Conservation (phyloP, 2,329 filamentous ascomycete genomes). For the Colletotrichum cuscutae region DNA sequence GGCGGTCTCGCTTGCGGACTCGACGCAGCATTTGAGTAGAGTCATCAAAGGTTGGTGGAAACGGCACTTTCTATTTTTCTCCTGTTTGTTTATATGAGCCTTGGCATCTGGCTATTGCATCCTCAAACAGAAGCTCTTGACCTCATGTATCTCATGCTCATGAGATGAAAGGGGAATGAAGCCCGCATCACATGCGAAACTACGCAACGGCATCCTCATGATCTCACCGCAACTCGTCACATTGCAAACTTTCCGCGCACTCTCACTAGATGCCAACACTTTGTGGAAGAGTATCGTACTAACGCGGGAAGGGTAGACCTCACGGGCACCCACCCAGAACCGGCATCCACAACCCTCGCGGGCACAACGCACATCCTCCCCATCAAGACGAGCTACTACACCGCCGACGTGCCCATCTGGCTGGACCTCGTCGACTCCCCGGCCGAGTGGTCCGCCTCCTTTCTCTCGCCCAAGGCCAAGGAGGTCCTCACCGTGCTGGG, state of each 20-base stretch:
- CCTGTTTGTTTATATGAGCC: neutral
- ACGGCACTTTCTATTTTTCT: neutral
- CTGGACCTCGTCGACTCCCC: constrained; percentile 68
- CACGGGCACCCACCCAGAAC: constrained; percentile 57
- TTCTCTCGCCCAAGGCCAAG: constrained; percentile 68
- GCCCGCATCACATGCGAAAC: neutral
- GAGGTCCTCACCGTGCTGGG: constrained; percentile 72
- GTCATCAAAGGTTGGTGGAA: constrained; percentile 62
- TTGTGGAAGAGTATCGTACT: constrained; percentile 22
- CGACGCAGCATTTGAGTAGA: constrained; percentile 56
- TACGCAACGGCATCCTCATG: neutral
- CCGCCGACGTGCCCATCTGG: constrained; percentile 71
- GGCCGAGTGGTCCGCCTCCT: constrained; percentile 66
- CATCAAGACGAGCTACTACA: constrained; percentile 71
- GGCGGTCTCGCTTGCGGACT: constrained; percentile 62
- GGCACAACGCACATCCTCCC: constrained; percentile 67
- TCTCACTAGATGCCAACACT: too few relatives aligned
- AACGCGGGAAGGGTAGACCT: constrained; percentile 54
- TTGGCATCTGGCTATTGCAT: neutral
- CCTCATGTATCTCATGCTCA: too few relatives aligned
- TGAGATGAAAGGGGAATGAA: too few relatives aligned
- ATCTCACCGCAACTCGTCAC: neutral
- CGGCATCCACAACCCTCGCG: constrained; percentile 58
- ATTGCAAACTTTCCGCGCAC: neutral
- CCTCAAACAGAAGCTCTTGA: too few relatives aligned